Evolutionary conservation across 495 filamentous ascomycete species (phyloP).

Genomic region (Tirmania nivea): DNA sequence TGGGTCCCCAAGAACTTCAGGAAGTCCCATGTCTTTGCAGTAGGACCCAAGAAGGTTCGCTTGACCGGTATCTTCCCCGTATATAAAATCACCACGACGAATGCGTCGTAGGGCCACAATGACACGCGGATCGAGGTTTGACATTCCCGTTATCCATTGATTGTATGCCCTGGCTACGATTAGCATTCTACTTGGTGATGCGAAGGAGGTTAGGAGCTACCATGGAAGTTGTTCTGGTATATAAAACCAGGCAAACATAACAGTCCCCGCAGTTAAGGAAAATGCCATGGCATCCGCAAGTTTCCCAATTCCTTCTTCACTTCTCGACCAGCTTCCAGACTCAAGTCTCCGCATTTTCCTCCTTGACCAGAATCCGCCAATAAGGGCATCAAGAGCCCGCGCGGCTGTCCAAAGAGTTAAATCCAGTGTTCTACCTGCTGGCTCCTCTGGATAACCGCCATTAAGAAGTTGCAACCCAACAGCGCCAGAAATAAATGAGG

Average conservation of each 20-base stretch:
- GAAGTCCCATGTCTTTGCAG: slow-evolving; percentile 52
- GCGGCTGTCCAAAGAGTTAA: slow-evolving; percentile 62
- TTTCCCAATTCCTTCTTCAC: slow-evolving; percentile 25
- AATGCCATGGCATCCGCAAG: slow-evolving; percentile 53
- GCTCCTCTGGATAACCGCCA: slow-evolving; percentile 6
- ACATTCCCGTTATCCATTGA: slow-evolving; percentile 64
- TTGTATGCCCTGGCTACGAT: slow-evolving; percentile 35
- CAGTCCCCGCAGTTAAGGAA: slow-evolving; percentile 47
- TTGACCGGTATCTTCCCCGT: slow-evolving; percentile 60
- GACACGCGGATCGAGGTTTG: slow-evolving; percentile 58
- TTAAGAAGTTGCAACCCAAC: not conserved
- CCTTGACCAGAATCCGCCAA: slow-evolving; percentile 40
- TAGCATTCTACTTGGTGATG: not conserved
- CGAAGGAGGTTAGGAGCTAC: slow-evolving; percentile 3
- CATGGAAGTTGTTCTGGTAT: slow-evolving; percentile 14
- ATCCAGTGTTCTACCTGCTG: slow-evolving; percentile 56
- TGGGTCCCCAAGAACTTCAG: slow-evolving; percentile 56
- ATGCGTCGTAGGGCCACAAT: slow-evolving; percentile 50
- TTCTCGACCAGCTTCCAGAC: not conserved
- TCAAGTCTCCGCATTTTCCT: slow-evolving; percentile 17
- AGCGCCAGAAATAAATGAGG: not conserved
- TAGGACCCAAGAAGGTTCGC: slow-evolving; percentile 47
- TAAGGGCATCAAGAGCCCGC: slow-evolving; percentile 50
- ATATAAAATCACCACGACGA: slow-evolving; percentile 40
- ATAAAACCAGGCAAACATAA: slow-evolving; percentile 38